Base-by-base conservation (phyloP, 345 rosid species). In the Salix arbutifolia region DNA sequence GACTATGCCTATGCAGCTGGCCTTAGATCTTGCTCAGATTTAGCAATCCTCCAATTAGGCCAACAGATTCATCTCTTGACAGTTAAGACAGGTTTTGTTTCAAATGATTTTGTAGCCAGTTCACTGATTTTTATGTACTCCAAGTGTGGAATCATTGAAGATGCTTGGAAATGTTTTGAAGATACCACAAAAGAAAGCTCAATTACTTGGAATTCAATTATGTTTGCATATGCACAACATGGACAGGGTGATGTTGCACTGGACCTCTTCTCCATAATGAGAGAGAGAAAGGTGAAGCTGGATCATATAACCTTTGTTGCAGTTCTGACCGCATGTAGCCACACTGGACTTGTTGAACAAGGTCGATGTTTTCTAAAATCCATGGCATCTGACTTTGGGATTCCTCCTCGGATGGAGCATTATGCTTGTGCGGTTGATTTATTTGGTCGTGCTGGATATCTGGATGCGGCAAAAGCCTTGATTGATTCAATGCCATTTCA, bases 251-350 rank as follows among this genome's bases (percentile, higher is more conserved):
- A 79, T 74, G 75, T 72, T 80, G 88, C 94, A 1, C 87, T 92
- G 65, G 88, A 87, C 61, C 83, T 92, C 74, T 91, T 92, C 81
- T 79, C 75, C 58, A 74, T 66, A 62, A 92, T 92, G 97, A 85
- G 83, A 74, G 78, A 77, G 33, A 85, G 61, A 76, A 84, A 73
- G 65, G 92, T 87, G 73, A 91, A 80, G 65, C 78, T 85, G 72
- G 96, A 92, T 83, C 97, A 91, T 46, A 81, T 90, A 71, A 91
- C 92, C 48, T 92, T 90, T 73, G 91, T 91, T 44, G 92, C 96
- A 17, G 84, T 88, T 58, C 78, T 90, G 67, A 91, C 94, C 21
- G 97, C 96, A 48, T 92, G 96, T 77, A 92, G 96, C 81, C 96
- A 92, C 78, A 79, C 83, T 35, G 94, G 94, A 46, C 74, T 90